Conservation (phyloP, 805 yeast genomes). For the Cyberlindnera mississippiensis region DNA sequence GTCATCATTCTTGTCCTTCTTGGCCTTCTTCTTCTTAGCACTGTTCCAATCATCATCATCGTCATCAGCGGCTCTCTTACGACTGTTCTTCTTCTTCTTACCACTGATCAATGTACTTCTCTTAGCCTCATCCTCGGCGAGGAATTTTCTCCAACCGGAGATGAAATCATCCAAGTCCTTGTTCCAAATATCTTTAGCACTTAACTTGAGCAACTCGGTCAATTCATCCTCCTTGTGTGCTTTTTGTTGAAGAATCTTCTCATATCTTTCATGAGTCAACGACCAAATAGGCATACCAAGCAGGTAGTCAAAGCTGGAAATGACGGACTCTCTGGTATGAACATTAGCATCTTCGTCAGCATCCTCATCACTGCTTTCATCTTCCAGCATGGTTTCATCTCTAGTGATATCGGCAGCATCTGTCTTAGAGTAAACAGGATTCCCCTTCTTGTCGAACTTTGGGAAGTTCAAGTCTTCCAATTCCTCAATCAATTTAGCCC, state of each 20-base stretch:
- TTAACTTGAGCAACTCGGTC: constrained; percentile 54
- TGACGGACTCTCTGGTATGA: constrained; percentile 45
- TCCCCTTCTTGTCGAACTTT: constrained; percentile 66
- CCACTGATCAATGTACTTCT: constrained; percentile 48
- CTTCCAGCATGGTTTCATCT: constrained; percentile 36
- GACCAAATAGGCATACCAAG: constrained; percentile 94
- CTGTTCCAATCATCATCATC: constrained; percentile 22
- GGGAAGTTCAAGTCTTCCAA: constrained; percentile 68
- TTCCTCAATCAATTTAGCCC: constrained; percentile 57
- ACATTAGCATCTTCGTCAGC: constrained; percentile 37
- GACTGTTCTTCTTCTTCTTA: constrained; percentile 41
- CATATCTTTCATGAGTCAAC: constrained; percentile 84
- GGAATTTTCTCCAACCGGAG: constrained; percentile 60
- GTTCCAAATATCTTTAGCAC: constrained; percentile 88
- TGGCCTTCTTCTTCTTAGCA: constrained; percentile 18
- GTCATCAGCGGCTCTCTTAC: constrained; percentile 30
- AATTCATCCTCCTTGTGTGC: constrained; percentile 72
- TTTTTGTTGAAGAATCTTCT: constrained; percentile 67
- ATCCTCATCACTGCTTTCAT: constrained; percentile 38
- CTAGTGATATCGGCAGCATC: constrained; percentile 25
- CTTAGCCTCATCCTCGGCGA: constrained; percentile 58
- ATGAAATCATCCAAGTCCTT: constrained; percentile 75
- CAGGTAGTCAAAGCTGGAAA: constrained; percentile 77
- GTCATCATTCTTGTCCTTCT: constrained; percentile 15
- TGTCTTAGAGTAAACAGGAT: constrained; percentile 48